Conservation (phyloP, 2,329 filamentous ascomycete genomes). For the Pseudocercospora fijiensis region DNA sequence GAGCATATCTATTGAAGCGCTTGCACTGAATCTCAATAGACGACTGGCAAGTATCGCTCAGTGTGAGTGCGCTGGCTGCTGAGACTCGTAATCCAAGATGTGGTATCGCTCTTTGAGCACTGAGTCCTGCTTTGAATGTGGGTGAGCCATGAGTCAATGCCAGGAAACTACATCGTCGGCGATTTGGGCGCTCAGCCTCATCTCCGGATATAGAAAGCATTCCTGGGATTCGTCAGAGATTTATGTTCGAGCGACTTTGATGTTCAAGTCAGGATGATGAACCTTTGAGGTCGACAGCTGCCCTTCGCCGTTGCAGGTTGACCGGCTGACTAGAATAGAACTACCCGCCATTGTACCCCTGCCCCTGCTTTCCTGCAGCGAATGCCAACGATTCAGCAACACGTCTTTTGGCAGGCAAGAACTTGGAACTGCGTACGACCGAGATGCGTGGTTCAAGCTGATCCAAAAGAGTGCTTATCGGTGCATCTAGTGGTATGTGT, state of each 20-base stretch:
- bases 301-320: background rate
- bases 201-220: background rate
- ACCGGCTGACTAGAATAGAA: background rate
- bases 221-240: background rate
- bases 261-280: background rate
- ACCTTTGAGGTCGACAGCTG: background rate
- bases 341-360: background rate
- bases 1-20: slow-evolving; percentile 7
- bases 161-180: background rate
- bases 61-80: background rate
- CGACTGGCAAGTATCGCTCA: background rate
- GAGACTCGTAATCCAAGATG: background rate
- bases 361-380: background rate
- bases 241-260: background rate
- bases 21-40: slow-evolving; percentile 1
- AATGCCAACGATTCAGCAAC: background rate
- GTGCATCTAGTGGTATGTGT: background rate
- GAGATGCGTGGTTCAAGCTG: background rate
- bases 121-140: background rate
- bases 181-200: background rate
- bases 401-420: background rate
- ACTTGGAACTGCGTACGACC: background rate
- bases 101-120: background rate
- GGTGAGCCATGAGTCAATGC: background rate
- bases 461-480: background rate